These are phyloP conservation scores for Metarhizium anisopliae DNA, from an alignment of 2,329 filamentous ascomycete species.

Conservation along the genomic window DNA sequence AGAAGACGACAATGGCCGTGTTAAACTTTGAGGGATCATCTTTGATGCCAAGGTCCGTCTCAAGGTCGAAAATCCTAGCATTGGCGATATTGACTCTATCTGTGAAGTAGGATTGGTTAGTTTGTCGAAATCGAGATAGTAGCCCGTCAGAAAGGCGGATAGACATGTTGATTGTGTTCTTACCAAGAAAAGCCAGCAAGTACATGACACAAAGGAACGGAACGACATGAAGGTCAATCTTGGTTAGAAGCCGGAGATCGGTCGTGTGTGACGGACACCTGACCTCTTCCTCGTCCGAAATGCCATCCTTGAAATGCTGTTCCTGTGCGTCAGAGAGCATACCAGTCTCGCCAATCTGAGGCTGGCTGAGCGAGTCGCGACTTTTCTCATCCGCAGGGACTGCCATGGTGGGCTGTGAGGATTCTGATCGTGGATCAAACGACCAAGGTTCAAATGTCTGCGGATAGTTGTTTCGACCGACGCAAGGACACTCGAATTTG, in stretches of 20 bases:
- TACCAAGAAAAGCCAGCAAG: conserved; percentile 56
- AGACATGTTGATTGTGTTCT: background rate
- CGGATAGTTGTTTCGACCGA: background rate
- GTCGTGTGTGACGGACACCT: conserved; percentile 45
- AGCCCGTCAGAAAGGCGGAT: background rate
- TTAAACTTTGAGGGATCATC: conserved; percentile 53
- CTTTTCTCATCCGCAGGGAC: conserved; percentile 10
- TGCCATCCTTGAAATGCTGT: background rate
- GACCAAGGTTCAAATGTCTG: background rate
- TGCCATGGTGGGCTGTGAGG: conserved; percentile 8
- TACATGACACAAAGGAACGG: conserved; percentile 68
- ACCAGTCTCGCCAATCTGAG: conserved; percentile 3
- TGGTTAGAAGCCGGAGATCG: conserved; percentile 56
- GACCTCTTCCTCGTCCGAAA: conserved; percentile 4
- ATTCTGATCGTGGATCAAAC: background rate
- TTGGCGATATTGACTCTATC: conserved; percentile 74
- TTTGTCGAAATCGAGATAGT: background rate
- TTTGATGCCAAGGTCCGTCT: conserved; percentile 49
- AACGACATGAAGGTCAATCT: conserved; percentile 63
- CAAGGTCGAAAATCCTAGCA: conserved; percentile 58
- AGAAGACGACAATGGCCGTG: conserved; percentile 71
- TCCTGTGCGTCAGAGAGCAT: background rate
- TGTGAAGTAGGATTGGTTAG: conserved; percentile 4
- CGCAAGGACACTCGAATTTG: background rate
- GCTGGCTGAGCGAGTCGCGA: conserved; percentile 8